Percentiles rank a stretch among this genome's conserved stretches.
Evolutionary conservation across 306 rosid species (phyloP).

Genomic region (Fragaria nilgerrensis): DNA sequence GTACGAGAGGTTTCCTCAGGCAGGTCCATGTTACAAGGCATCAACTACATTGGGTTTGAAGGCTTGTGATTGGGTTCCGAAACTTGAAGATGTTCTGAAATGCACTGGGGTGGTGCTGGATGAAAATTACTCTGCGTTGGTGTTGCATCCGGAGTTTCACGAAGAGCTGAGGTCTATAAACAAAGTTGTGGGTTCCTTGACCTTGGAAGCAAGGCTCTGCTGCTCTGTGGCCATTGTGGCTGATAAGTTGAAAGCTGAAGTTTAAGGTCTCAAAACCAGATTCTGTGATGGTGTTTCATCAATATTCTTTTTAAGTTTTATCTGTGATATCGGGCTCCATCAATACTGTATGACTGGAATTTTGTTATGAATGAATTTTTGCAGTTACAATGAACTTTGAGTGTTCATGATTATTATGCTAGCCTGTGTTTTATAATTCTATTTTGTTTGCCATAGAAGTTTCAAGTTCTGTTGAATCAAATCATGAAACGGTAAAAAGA

Average conservation of each 20-base stretch:
- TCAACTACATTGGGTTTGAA: conserved; percentile 47
- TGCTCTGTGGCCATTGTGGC: conserved; percentile 45
- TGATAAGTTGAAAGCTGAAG: conserved; percentile 46
- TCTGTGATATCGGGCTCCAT: neutral
- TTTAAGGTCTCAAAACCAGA: neutral
- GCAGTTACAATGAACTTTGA: neutral
- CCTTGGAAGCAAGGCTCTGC: conserved; percentile 59
- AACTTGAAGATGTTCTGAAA: conserved; percentile 61
- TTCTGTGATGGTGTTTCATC: neutral
- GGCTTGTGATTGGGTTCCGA: conserved; percentile 77
- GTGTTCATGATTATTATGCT: neutral
- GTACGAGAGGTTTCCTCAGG: conserved; percentile 81
- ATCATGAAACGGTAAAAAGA: neutral
- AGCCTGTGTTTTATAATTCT: neutral
- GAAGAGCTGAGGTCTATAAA: conserved; percentile 61
- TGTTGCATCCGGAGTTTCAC: conserved; percentile 67
- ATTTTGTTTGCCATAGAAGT: neutral
- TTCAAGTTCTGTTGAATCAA: neutral
- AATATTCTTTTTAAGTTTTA: conserved; percentile 1
- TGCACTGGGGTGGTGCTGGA: conserved; percentile 63
- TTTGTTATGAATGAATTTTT: conserved; percentile 12
- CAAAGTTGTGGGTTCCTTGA: conserved; percentile 42
- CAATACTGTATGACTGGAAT: neutral
- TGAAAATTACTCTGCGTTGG: conserved; percentile 66
- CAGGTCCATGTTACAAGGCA: conserved; percentile 50